Conservation (phyloP, 2,329 filamentous ascomycete genomes). For the Phialemoniopsis sp. region DNA sequence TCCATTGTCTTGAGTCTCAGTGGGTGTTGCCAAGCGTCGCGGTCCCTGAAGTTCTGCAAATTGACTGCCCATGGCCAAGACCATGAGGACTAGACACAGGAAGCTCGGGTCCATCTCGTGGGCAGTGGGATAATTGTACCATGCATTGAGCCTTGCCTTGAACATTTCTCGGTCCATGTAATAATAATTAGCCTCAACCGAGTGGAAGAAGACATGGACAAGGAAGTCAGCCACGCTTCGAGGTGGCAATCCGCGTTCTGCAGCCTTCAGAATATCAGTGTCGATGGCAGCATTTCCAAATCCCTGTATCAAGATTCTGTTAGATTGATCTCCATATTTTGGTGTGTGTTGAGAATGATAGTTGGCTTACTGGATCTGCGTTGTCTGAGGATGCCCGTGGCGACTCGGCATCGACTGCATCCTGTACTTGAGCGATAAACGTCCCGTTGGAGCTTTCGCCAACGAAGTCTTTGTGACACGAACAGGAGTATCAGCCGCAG, state of each 20-base stretch:
- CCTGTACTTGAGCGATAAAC: too few species aligned
- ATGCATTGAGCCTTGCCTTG: slow-evolving; percentile 28
- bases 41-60: slow-evolving; percentile 40
- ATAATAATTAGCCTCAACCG: slow-evolving; percentile 44
- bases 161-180: slow-evolving; percentile 42
- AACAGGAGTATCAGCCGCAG: too few species aligned
- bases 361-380: too few species aligned
- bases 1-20: slow-evolving; percentile 42
- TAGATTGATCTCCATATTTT: too few species aligned
- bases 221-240: slow-evolving; percentile 42
- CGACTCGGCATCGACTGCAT: too few species aligned
- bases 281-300: too few species aligned
- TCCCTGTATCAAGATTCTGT: too few species aligned
- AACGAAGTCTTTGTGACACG: too few species aligned
- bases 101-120: slow-evolving; percentile 34
- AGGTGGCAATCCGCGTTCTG: slow-evolving; percentile 41
- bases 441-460: too few species aligned
- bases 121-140: slow-evolving; percentile 32
- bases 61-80: slow-evolving; percentile 46
- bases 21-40: slow-evolving; percentile 17
- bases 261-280: too few species aligned
- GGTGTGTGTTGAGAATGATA: too few species aligned
- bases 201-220: slow-evolving; percentile 40
- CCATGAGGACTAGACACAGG: slow-evolving; percentile 39
- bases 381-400: too few species aligned